Evolutionary conservation across 2,329 filamentous ascomycete species (phyloP).

Genomic region (Huntiella bhutanensis): DNA sequence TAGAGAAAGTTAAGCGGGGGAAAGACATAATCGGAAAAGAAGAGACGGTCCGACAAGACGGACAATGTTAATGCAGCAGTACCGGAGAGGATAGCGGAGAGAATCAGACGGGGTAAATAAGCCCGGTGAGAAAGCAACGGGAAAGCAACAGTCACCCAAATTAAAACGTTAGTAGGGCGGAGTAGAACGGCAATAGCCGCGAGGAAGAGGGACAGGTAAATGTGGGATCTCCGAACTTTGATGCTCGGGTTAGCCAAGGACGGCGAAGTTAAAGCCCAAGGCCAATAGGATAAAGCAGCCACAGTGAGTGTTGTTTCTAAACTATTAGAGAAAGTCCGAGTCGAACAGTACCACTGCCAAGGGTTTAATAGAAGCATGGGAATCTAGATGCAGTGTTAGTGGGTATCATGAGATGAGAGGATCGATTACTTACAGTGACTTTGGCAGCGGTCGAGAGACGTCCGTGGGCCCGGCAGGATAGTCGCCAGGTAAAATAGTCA

Average conservation of each 20-base stretch:
- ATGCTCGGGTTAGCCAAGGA: constrained; percentile 19
- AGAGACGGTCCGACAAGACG: constrained; percentile 49
- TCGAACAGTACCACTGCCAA: constrained; percentile 95
- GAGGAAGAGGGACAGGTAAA: constrained; percentile 46
- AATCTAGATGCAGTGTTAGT: constrained; percentile 29
- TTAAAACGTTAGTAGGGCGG: constrained; percentile 71
- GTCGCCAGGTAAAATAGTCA: constrained; percentile 76
- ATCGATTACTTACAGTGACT: constrained; percentile 40
- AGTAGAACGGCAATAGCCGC: constrained; percentile 71
- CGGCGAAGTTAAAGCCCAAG: constrained; percentile 47
- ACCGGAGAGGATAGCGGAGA: constrained; percentile 47
- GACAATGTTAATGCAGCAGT: constrained; percentile 43
- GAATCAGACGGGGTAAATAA: constrained; percentile 30
- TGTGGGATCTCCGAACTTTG: constrained; percentile 14
- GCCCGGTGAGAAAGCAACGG: constrained; percentile 25
- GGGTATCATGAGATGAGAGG: background rate
- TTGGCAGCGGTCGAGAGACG: constrained; percentile 40
- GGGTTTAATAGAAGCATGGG: constrained; percentile 55
- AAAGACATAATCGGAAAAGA: constrained; percentile 74
- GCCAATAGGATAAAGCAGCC: constrained; percentile 64
- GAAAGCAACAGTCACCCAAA: constrained; percentile 52
- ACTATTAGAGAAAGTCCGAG: constrained; percentile 83
- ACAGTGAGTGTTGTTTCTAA: constrained; percentile 78
- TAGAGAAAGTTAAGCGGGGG: constrained; percentile 73
- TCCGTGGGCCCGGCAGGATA: constrained; percentile 59